Conservation (phyloP, 495 filamentous ascomycete species). For the Corynascus novoguineensis region DNA sequence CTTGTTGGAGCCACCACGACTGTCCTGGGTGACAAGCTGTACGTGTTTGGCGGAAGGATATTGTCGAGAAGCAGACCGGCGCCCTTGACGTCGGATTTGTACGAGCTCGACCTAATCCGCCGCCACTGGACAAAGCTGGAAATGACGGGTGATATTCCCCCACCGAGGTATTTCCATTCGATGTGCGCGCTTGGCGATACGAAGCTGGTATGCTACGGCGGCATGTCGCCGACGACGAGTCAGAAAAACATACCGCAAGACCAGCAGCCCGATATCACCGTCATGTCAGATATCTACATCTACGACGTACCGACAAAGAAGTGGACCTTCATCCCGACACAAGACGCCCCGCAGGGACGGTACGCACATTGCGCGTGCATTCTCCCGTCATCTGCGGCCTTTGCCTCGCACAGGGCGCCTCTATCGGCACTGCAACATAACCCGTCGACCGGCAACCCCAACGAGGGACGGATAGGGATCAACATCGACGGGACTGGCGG, state of each 20-base stretch:
- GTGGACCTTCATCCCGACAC: slow-evolving; percentile 78
- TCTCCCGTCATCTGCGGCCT: slow-evolving; percentile 77
- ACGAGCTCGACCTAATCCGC: slow-evolving; percentile 85
- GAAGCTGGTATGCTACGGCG: slow-evolving; percentile 95
- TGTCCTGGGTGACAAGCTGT: slow-evolving; percentile 87
- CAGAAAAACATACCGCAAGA: slow-evolving; percentile 53
- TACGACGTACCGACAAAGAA: slow-evolving; percentile 80
- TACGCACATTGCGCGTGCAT: slow-evolving; percentile 97
- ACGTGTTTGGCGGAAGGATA: slow-evolving; percentile 89
- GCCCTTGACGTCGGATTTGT: slow-evolving; percentile 79
- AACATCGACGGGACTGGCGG: slow-evolving; percentile 85
- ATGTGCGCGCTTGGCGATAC: slow-evolving; percentile 89
- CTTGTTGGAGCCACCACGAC: slow-evolving; percentile 94
- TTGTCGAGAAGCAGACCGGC: slow-evolving; percentile 72
- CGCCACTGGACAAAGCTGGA: slow-evolving; percentile 92
- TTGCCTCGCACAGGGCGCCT: slow-evolving; percentile 75
- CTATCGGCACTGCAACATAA: slow-evolving; percentile 86
- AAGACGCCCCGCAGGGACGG: slow-evolving; percentile 82
- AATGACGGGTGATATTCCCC: slow-evolving; percentile 73
- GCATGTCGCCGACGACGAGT: slow-evolving; percentile 78
- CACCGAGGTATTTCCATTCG: slow-evolving; percentile 93
- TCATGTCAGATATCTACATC: slow-evolving; percentile 97
- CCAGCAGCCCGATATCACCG: slow-evolving; percentile 79
- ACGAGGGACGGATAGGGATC: slow-evolving; percentile 80
- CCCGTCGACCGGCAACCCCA: slow-evolving; percentile 67